These are phyloP conservation scores for Rhododendron vialii DNA, from an alignment of 148 eudicot genomes.

Conservation along the genomic window DNA sequence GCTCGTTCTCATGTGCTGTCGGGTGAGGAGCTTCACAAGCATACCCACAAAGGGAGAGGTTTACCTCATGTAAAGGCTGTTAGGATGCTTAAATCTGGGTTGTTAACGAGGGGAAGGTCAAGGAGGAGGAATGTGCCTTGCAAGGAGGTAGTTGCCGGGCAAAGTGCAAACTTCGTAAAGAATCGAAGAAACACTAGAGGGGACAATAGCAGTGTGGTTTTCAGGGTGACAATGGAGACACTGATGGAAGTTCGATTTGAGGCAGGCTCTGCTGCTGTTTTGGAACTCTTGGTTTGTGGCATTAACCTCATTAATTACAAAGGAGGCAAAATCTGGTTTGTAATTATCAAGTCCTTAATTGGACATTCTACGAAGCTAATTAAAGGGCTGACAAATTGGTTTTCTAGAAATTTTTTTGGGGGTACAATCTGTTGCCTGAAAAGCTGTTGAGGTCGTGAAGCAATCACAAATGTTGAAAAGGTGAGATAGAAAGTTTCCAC, in stretches of 20 bases:
- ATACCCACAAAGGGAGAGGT: not conserved
- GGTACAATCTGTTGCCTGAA: not conserved
- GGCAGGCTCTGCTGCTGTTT: not conserved
- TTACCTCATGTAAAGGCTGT: not conserved
- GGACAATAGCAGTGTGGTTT: not conserved
- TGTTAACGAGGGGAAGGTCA: too few species aligned
- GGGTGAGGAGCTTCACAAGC: not conserved
- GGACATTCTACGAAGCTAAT: not conserved
- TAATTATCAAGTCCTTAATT: not conserved
- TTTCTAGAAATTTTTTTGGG: not conserved
- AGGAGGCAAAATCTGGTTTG: not conserved
- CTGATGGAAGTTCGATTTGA: not conserved
- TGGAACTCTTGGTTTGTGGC: conserved; percentile 1
- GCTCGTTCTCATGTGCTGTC: not conserved
- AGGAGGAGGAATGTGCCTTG: not conserved
- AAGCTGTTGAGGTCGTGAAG: not conserved
- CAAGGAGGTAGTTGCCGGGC: not conserved
- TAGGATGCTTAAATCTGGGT: too few species aligned
- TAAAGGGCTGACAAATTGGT: not conserved
- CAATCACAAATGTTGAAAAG: not conserved
- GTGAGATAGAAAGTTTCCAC: not conserved
- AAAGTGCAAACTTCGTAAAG: not conserved
- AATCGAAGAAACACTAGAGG: not conserved
- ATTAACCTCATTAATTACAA: not conserved
- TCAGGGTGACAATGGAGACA: not conserved